Base-by-base conservation (phyloP, 148 eudicot genomes). In the Chenopodium berlandieri region DNA sequence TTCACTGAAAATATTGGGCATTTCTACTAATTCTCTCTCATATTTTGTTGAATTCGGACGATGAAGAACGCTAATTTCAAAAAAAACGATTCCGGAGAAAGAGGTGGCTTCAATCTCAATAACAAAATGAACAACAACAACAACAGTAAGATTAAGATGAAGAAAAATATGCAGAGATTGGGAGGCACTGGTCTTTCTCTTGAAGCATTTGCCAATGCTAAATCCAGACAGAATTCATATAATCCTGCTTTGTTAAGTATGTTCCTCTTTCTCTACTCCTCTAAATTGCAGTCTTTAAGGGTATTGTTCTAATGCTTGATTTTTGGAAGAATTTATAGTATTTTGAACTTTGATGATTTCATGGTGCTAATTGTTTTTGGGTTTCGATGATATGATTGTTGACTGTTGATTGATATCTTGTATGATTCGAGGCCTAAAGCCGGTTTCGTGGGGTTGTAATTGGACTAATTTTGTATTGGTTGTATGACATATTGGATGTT, bases 241-340 rank as follows among this genome's bases (percentile, higher is more conserved):
- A 94, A 92, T 77, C 98, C 97, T 82, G 89, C 97, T 58, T 63
- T 92, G 73, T 81, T 91, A 74, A 94, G 98, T 94, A 91, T 44
- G 84, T 66, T 79, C 47, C 30, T 48, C 54, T 31, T 34, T 40
- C 25, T 47, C 79, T 48, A 27, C 73, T 40, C 63, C 67, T 32
- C 54, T 20, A 12, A n/a, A 32, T 4, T n/a, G 1, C 16, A 22
- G 17, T 25, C 3, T 0, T 14, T 62, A 22, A 5, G 66, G 27
- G 23, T 62, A 62, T 62, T 62, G 66, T 20, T 20, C n/a, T 6
- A n/a, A 5, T 62, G 66, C 27, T 4, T 7, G 2, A 27, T 40
- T 40, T 40, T 40, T 40, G 44, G 44, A 6, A 5, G 44, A 40
- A 40, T 40, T 40, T 40, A 40, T 7, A 40, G 44, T 40, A 48